Percentiles rank a stretch among this genome's conserved stretches.
Evolutionary conservation across 805 yeast species (phyloP).

Genomic region (Metschnikowia gelsemii): DNA sequence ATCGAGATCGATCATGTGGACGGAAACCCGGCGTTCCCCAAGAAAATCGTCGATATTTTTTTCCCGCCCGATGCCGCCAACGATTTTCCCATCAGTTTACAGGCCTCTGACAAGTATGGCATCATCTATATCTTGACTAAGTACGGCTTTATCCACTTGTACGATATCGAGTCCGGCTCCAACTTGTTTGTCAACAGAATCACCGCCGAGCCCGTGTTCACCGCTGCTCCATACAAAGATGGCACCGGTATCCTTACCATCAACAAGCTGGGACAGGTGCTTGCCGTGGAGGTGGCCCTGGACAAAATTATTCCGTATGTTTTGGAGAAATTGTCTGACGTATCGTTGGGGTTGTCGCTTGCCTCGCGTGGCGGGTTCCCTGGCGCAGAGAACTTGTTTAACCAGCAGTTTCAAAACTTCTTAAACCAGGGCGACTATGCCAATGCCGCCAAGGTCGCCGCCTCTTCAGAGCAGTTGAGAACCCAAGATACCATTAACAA

Average conservation of each 20-base stretch:
- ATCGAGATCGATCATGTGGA: slow-evolving; percentile 95
- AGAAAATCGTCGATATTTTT: slow-evolving; percentile 88
- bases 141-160: slow-evolving; percentile 93
- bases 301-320: slow-evolving; percentile 87
- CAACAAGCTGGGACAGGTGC: slow-evolving; percentile 92
- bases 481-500: slow-evolving; percentile 92
- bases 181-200: slow-evolving; percentile 94
- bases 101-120: slow-evolving; percentile 82
- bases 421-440: slow-evolving; percentile 82
- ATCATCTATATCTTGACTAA: slow-evolving; percentile 87
- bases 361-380: slow-evolving; percentile 96
- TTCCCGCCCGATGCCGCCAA: slow-evolving; percentile 95
- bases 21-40: slow-evolving; percentile 77
- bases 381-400: slow-evolving; percentile 91
- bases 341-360: slow-evolving; percentile 78
- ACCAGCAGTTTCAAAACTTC: slow-evolving; percentile 86
- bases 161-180: slow-evolving; percentile 89
- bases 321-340: slow-evolving; percentile 80
- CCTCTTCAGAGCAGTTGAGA: slow-evolving; percentile 88
- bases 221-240: slow-evolving; percentile 71
- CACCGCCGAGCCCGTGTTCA: slow-evolving; percentile 92
- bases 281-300: slow-evolving; percentile 85
- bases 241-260: slow-evolving; percentile 87
- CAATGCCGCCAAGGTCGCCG: slow-evolving; percentile 95
- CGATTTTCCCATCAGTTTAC: slow-evolving; percentile 94